A percentile compares a stretch with the other conserved stretches of the same genome.
Conservation (phyloP, 257 asterid genomes). For the Solanum ossicruentum region DNA sequence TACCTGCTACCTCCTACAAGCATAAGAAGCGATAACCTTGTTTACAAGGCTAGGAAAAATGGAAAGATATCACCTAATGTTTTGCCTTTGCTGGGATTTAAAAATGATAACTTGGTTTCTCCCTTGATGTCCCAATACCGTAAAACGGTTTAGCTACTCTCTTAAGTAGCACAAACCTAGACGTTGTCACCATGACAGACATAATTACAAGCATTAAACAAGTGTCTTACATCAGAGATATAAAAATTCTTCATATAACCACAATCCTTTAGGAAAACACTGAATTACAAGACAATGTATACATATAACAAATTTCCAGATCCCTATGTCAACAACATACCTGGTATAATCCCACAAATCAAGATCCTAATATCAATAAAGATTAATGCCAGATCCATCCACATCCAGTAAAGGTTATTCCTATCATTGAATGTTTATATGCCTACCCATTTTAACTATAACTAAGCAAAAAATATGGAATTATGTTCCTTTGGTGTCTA, state of each 20-base stretch:
- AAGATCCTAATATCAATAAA: not conserved
- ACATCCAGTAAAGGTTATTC: not conserved
- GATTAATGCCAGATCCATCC: not conserved
- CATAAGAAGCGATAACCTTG: not conserved
- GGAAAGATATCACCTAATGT: not conserved
- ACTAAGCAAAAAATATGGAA: not conserved
- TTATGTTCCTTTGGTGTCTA: not conserved
- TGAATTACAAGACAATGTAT: not conserved
- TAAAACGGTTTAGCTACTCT: not conserved
- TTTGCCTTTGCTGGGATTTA: not conserved
- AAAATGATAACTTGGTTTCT: not conserved
- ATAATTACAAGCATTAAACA: not conserved
- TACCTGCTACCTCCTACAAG: not conserved
- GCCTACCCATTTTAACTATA: not conserved
- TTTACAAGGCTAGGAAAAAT: not conserved
- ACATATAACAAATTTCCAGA: not conserved
- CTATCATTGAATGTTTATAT: not conserved
- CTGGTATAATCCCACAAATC: not conserved
- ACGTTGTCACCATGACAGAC: not conserved
- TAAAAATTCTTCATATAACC: not conserved
- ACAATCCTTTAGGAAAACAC: not conserved
- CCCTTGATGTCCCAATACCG: not conserved
- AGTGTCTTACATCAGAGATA: not conserved
- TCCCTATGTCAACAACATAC: no score
- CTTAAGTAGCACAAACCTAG: not conserved